Evolutionary conservation across 225 moss, liverwort and hornwort species (phyloP).

Genomic region (Antitrichia curtipendula): DNA sequence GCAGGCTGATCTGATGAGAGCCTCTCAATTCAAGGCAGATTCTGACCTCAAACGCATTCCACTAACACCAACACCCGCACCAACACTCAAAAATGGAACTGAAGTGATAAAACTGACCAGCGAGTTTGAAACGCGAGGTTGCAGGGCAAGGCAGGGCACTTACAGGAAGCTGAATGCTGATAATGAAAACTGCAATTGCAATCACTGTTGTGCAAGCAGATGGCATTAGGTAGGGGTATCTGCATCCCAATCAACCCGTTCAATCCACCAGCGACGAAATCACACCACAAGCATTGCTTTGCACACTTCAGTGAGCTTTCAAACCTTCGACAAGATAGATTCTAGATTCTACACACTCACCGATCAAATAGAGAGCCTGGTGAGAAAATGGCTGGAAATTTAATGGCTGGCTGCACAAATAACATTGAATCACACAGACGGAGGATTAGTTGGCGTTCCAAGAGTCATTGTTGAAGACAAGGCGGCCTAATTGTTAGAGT

Average conservation of each 20-base stretch:
- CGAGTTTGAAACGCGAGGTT: neutral
- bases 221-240: slow-evolving; percentile 19
- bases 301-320: neutral
- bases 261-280: neutral
- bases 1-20: neutral
- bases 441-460: neutral
- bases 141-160: neutral
- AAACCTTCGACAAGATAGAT: neutral
- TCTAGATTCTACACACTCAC: neutral
- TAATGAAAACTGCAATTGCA: neutral
- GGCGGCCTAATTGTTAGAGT: neutral
- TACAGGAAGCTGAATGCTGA: neutral
- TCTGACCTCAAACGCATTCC: neutral
- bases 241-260: neutral
- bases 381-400: slow-evolving; percentile 2
- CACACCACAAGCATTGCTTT: neutral
- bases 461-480: neutral
- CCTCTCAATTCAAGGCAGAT: neutral
- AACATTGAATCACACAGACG: neutral
- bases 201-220: slow-evolving; percentile 6
- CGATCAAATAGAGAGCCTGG: slow-evolving; percentile 17
- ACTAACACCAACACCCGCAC: neutral
- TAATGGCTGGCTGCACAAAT: slow-evolving; percentile 18
- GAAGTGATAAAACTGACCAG: neutral
- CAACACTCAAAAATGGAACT: neutral